Base-by-base conservation (phyloP, 192 early-diverging fungal species). In the Backusella tarrabulga region DNA sequence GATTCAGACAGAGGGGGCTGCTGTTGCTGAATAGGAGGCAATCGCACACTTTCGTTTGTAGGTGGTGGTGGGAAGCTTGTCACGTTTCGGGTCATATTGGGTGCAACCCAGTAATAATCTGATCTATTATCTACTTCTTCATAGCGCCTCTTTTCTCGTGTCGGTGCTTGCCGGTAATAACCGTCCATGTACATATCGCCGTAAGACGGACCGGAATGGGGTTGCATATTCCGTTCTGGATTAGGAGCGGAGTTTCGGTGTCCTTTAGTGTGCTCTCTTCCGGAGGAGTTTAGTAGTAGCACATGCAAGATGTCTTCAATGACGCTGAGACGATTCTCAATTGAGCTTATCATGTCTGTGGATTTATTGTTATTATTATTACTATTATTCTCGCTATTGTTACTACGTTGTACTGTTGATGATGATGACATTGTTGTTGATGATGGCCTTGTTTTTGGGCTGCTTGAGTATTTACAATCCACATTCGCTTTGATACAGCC, bases 261-360 rank as follows among this genome's bases (percentile, higher is more conserved):
- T 63, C 56, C 56, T 63, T 63, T 63, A 63, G 26, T 63, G 56
- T 63, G 56, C 11, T 63, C 56, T 29, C 56, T 63, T 63, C 56
- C 56, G 56, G 56, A 40, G 26, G 74, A 75, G 17, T 44, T 52
- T 34, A 66, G 41, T 41, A 75, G 38, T 38, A 75, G 42, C 19
- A 66, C 74, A 21, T 68, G 71, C 40, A 78, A 50, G 8, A 78
- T 71, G 5, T 78, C 77, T 34, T 78, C 77, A 41, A 78, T 78
- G 34, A 73, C 66, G 12, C 42, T 72, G 9, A 78, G 52, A n/a
- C 77, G 29, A 29, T 63, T 73, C 44, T 78, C 77, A 67, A 78
- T 72, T 19, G 77, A 56, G 46, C 73, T 60, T 34, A 78, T 73
- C 1, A 46, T 46, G 17, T 52, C 71, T 29, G 71, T 17, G 6